Evolutionary conservation across 2,329 filamentous ascomycete species (phyloP), one percentile per base, ranked within the genome.

Genomic region (Claviceps pusilla): DNA sequence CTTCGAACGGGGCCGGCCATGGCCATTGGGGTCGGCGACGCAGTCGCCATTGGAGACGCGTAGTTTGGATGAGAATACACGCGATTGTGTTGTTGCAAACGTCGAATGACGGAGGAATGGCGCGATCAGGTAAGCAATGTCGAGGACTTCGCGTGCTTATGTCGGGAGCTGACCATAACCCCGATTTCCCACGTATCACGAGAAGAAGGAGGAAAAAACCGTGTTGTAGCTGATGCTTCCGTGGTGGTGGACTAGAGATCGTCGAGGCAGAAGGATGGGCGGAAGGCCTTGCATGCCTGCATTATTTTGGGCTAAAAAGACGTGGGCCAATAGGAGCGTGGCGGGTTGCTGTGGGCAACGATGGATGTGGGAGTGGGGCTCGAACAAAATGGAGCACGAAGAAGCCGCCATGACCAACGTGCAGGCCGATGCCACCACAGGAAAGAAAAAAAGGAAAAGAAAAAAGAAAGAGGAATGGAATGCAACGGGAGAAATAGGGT

Each of bases 11-110:
- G 61, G 71, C 73, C 61, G 74, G 72, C 61, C 74, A 72, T 70
- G 59, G 71, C 74, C 62, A 76, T 69, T 41, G 80, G 77, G 5
- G 78, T 80, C 54, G 77, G 78, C 60, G 78, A 81, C 58, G 70
- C 71, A 53, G 74, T 71, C 56, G 77, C 71, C 76, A 79, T 79
- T 47, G 47, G 54, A 55, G 55, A 42, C 29, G 56, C 52, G 59
- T 58, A 53, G 59, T 57, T 60, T 58, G 55, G 55, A 35, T 31
- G 45, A 47, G 31, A 47, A 55, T 45, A 51, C 31, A 37, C 51
- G 24, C 45, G 33, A 48, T 14, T 48, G 28, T 51, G 52, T 37
- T 31, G 48, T 54, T 29, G 42, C 41, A 45, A 54, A 19, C 6
- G 51, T 50, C 51, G 45, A 47, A 33, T 31, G 51, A 48, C 52